Base-by-base conservation (phyloP, 345 rosid genomes). In the Salix arbutifolia region DNA sequence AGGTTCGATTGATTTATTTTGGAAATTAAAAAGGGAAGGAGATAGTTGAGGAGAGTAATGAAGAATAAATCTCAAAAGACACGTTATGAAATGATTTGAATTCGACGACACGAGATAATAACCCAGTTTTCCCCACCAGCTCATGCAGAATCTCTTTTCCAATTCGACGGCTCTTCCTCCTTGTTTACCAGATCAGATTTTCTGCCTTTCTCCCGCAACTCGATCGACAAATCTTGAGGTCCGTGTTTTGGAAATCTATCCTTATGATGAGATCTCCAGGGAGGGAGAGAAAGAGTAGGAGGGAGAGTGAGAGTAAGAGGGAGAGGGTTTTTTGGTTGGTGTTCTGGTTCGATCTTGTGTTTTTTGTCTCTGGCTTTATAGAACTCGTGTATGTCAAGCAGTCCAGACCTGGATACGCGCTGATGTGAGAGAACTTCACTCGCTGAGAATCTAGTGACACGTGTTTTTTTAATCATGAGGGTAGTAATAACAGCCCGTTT, bases 61-160 rank as follows among this genome's bases (percentile, higher is more conserved):
- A 76, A 92, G 97, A 72, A 83, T 84, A 66, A 91, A 96, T 73
- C 93, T 87, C 69, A 96, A 77, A 42, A 96, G 87, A 79, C 97
- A 88, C 67, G 97, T 90, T 8, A 87, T 88, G 76, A 96, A 92
- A 74, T 91, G 96, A 78, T 86, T 93, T 12, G 90, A 91, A 76
- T 80, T 88, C 65, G 88, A 84, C 73, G 88, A 85, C 76, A 82
- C 79, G 77, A 86, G 60, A 72, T 72, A 67, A 58, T 31, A 85
- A 83, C 90, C 88, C 87, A 88, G 86, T 70, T 89, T 88, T 82
- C 97, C 90, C 89, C 85, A 93, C 90, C 96, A 96, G 96, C 92
- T 96, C 99, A 96, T 93, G 94, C 98, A 82, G 95, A 83, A 82
- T 69, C 80, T 48, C 64, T 19, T 71, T 56, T 44, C 77, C 80